phyloP scores from a whole-genome alignment of 1,139 yeast species.

The Candida freyschussii region DNA sequence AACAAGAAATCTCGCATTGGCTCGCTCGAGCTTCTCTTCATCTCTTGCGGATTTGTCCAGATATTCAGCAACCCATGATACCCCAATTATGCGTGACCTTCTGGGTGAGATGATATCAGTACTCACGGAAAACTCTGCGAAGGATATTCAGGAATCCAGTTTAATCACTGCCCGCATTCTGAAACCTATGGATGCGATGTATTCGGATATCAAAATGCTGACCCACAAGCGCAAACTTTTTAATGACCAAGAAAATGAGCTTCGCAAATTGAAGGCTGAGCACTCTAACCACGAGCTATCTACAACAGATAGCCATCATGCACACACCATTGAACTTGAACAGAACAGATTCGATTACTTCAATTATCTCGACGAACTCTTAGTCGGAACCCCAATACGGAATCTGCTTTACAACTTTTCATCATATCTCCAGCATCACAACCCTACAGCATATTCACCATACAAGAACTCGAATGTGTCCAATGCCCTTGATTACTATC shows the following conservation, averaged over 20 bases:
- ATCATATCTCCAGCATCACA: slow-evolving; percentile 7
- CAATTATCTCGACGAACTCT: slow-evolving; percentile 49
- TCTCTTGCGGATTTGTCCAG: slow-evolving; percentile 16
- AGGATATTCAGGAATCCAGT: slow-evolving; percentile 19
- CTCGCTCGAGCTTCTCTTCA: slow-evolving; percentile 15
- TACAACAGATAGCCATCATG: too few species aligned
- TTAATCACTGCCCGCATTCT: slow-evolving; percentile 13
- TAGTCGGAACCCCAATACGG: slow-evolving; percentile 22
- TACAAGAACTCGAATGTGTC: slow-evolving; percentile 3
- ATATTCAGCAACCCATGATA: slow-evolving; percentile 8
- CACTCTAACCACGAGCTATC: slow-evolving; percentile 49
- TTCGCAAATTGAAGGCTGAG: slow-evolving; percentile 36
- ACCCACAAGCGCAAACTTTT: slow-evolving; percentile 16
- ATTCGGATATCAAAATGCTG: slow-evolving; percentile 20
- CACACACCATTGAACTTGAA: slow-evolving; percentile 63
- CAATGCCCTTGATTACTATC: slow-evolving; percentile 12
- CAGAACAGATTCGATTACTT: slow-evolving; percentile 68
- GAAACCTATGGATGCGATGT: slow-evolving; percentile 14
- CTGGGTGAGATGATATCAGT: slow-evolving; percentile 14
- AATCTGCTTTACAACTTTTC: slow-evolving; percentile 13
- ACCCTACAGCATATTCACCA: slow-evolving; percentile 3
- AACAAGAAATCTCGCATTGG: slow-evolving; percentile 17
- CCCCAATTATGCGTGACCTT: slow-evolving; percentile 11
- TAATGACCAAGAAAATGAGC: slow-evolving; percentile 56
- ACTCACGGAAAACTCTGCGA: slow-evolving; percentile 18